Percentiles rank a stretch among this genome's conserved stretches.
phyloP scores from a whole-genome alignment of 306 rosid species.

The Vigna radiata region DNA sequence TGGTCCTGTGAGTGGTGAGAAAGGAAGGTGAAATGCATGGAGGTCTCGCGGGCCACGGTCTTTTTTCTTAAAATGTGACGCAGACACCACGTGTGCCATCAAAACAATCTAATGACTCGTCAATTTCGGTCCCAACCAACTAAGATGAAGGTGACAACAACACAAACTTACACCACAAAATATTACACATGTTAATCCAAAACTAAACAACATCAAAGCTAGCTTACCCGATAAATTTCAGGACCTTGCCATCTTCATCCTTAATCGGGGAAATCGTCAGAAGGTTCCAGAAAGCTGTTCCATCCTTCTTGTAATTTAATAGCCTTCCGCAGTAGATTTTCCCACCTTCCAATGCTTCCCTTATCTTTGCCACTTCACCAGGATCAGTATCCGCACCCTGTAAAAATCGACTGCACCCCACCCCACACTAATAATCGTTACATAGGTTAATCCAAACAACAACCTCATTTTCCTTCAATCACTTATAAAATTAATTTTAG shows the following conservation, averaged over 20 bases:
- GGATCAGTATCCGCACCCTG: conserved; percentile 92
- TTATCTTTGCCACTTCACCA: conserved; percentile 76
- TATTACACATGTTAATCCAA: not conserved
- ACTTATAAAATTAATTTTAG: too few relatives aligned
- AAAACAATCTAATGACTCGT: not conserved
- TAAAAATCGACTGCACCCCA: conserved; percentile 75
- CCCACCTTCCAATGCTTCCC: conserved; percentile 64
- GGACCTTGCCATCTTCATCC: conserved; percentile 75
- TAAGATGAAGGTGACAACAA: not conserved
- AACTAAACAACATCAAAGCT: not conserved
- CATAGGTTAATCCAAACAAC: too few relatives aligned
- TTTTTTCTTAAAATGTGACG: conserved; percentile 22
- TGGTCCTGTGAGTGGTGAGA: too few relatives aligned
- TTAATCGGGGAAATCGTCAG: conserved; percentile 93
- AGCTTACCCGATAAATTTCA: conserved; percentile 89
- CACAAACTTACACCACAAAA: not conserved
- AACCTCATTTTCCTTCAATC: too few relatives aligned
- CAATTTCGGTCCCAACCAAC: conserved; percentile 47
- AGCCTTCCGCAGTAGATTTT: conserved; percentile 83
- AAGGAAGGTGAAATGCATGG: conserved; percentile 37
- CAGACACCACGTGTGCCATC: conserved; percentile 40
- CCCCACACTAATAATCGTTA: not conserved
- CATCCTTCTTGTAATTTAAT: conserved; percentile 93
- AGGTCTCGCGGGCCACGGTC: not conserved
- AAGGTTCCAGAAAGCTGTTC: conserved; percentile 92